Base-by-base conservation (phyloP, 1,284 basidiomycete species). In the Microbotryum violaceum region DNA sequence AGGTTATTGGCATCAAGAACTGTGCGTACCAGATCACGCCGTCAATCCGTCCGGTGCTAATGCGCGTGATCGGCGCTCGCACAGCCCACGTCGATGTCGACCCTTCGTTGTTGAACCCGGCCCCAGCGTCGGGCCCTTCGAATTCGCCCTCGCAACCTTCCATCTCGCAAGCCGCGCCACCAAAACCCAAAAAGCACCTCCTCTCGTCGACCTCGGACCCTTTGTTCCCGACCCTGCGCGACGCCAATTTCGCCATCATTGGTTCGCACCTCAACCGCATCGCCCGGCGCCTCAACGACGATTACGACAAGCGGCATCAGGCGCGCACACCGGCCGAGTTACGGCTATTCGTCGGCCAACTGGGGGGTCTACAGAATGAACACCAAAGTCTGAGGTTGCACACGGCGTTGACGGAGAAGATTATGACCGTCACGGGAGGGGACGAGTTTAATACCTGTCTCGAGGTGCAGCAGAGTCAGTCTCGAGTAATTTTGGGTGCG, bases 201-300 rank as follows among this genome's bases (percentile, higher is more conserved):
- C 62, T 70, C 29, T 61, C 88, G 37, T 80, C 86, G 0, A 70
- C 80, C 0, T 86, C 85, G 8, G 96, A 98, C 72, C 82, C 85
- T n/a, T 79, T 99, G 12, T 88, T 90, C 65, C 79, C 79, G 18
- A 89, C 94, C 71, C 77, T 98, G 54, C 82, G 90, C 60, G 92
- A 98, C 74, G 78, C 90, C 62, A 97, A 98, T 75, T 98, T 98
- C 76, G 88, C 92, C 7, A 82, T 86, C n/a, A 86, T 98, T 3
- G 93, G 93, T 0, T 84, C 83, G 71, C 83, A 83, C 71, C 78
- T 99, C 51, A 93, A 88, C 70, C 82, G 80, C 66, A 82, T 89
- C 16, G 96, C 96, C 1, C 84, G 84, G 66, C 80, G 89, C 31
- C 78, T 99, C 47, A 91, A 97, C 68, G 87, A 89, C 65, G 90